phyloP scores from a whole-genome alignment of 2,329 filamentous ascomycete species.

The Lachnellula subtilissima region DNA sequence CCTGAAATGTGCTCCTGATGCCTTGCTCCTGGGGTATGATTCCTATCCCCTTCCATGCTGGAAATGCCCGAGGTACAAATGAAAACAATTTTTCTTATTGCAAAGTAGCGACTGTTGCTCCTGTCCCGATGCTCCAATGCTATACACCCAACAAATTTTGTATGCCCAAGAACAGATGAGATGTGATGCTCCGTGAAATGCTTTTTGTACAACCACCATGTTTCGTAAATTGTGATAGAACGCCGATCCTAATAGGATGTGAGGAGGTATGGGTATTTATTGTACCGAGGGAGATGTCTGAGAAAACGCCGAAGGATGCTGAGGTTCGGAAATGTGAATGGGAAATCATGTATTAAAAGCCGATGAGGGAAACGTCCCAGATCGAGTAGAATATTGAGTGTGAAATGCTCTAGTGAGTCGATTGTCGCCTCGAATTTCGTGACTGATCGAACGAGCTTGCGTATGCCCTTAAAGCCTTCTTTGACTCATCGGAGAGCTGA shows the following conservation, averaged over 20 bases:
- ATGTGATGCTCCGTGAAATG: slow-evolving; percentile 25
- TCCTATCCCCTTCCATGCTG: slow-evolving; percentile 13
- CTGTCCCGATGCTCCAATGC: slow-evolving; percentile 19
- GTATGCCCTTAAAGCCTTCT: slow-evolving; percentile 77
- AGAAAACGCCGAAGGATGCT: slow-evolving; percentile 23
- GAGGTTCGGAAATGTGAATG: slow-evolving; percentile 10
- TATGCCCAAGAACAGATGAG: slow-evolving; percentile 18
- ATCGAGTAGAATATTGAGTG: background rate
- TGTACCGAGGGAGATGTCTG: slow-evolving; percentile 17
- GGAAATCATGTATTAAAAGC: slow-evolving; percentile 7
- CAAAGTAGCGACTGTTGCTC: slow-evolving; percentile 14
- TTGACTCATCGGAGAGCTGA: slow-evolving; percentile 69
- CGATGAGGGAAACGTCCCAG: background rate
- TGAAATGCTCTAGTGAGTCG: slow-evolving; percentile 22
- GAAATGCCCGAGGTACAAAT: slow-evolving; percentile 14
- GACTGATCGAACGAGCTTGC: slow-evolving; percentile 80
- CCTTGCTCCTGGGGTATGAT: slow-evolving; percentile 9
- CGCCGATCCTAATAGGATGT: slow-evolving; percentile 25
- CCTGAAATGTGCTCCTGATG: slow-evolving; percentile 7
- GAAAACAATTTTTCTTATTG: slow-evolving; percentile 5
- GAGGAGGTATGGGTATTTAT: slow-evolving; percentile 28
- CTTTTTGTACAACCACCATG: slow-evolving; percentile 29
- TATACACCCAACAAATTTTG: slow-evolving; percentile 22
- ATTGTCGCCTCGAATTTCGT: slow-evolving; percentile 31
- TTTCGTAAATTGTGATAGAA: slow-evolving; percentile 19